phyloP scores from a whole-genome alignment of 1,284 basidiomycete genomes.

The Tausonia pullulans region DNA sequence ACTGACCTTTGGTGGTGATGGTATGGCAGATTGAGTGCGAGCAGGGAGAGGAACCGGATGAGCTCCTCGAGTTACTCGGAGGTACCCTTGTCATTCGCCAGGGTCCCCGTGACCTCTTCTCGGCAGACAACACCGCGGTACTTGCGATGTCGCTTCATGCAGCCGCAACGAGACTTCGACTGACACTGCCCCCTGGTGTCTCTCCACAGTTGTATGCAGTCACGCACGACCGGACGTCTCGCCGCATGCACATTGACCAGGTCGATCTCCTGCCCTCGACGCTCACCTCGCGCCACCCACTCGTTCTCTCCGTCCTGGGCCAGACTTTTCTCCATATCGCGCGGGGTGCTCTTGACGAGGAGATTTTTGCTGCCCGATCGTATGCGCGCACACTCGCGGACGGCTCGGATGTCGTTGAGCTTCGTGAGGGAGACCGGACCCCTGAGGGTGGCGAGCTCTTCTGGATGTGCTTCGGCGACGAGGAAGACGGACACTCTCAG shows the following conservation, averaged over 20 bases:
- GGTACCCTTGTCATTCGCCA: neutral
- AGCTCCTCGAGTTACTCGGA: conserved; percentile 1
- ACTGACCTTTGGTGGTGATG: neutral
- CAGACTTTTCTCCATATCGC: conserved; percentile 5
- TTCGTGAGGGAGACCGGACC: neutral
- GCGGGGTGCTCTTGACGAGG: neutral
- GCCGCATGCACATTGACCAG: neutral
- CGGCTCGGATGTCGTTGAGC: neutral
- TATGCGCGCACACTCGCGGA: neutral
- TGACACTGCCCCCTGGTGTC: neutral
- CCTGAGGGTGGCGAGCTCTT: neutral
- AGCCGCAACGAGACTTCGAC: neutral
- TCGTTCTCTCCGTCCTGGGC: conserved; percentile 9
- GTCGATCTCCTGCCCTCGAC: neutral
- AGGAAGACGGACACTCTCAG: neutral
- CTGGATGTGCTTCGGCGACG: conserved; percentile 10
- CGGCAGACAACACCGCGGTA: neutral
- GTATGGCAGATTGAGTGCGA: neutral
- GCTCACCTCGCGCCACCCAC: conserved; percentile 9
- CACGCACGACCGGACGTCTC: neutral
- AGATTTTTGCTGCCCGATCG: neutral
- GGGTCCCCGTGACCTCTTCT: neutral
- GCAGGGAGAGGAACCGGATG: neutral
- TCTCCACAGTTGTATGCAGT: neutral
- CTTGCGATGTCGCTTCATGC: neutral